phyloP scores from a whole-genome alignment of 495 filamentous ascomycete genomes.

The Tuber melanosporum region DNA sequence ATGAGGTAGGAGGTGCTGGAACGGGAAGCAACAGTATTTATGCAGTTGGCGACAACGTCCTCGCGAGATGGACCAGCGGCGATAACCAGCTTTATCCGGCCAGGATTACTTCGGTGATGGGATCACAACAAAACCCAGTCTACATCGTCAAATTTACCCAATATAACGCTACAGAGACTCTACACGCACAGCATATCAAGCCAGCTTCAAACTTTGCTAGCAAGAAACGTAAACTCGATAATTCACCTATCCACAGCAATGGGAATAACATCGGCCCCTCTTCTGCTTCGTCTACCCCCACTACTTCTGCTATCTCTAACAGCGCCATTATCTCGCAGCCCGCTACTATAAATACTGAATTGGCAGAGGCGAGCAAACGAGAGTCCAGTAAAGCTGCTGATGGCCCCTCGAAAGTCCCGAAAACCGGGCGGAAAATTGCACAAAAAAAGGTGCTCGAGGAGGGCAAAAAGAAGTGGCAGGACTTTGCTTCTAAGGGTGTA shows the following conservation, averaged over 20 bases:
- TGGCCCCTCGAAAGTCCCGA: slow-evolving; percentile 58
- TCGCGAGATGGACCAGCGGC: slow-evolving; percentile 84
- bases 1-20: slow-evolving; percentile 53
- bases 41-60: slow-evolving; percentile 79
- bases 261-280: slow-evolving; percentile 42
- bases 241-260: slow-evolving; percentile 49
- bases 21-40: slow-evolving; percentile 51
- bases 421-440: slow-evolving; percentile 75
- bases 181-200: slow-evolving; percentile 76
- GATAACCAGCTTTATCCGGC: slow-evolving; percentile 90
- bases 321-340: slow-evolving; percentile 78
- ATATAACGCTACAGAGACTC: slow-evolving; percentile 78
- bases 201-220: slow-evolving; percentile 58
- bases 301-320: slow-evolving; percentile 41
- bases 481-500: slow-evolving; percentile 76
- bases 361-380: slow-evolving; percentile 61
- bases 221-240: slow-evolving; percentile 89
- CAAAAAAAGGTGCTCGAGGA: slow-evolving; percentile 82
- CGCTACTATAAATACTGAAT: slow-evolving; percentile 71
- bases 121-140: slow-evolving; percentile 75
- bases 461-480: slow-evolving; percentile 90
- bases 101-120: slow-evolving; percentile 86
- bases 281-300: slow-evolving; percentile 46
- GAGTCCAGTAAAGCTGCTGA: slow-evolving; percentile 63
- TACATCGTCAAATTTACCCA: slow-evolving; percentile 92